phyloP scores from a whole-genome alignment of 805 yeast genomes.

The Limtongozyma cylindracea region DNA sequence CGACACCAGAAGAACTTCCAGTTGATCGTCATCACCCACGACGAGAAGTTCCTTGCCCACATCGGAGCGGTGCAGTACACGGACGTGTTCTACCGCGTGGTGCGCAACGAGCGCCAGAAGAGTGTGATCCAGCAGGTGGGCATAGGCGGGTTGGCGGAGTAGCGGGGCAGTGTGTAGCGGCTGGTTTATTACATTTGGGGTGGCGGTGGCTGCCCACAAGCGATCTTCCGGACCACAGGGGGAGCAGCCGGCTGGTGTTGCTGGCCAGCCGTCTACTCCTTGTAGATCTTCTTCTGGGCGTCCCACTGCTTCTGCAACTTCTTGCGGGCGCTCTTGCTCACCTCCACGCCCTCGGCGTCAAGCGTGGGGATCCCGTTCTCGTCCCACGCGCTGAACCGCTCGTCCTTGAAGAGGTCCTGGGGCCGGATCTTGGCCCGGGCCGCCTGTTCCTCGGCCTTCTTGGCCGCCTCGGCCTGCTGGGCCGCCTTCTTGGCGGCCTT shows the following conservation, averaged over 20 bases:
- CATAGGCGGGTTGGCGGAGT: too few relatives aligned
- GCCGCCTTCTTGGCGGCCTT: slow-evolving; percentile 32
- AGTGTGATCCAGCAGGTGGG: slow-evolving; percentile 39
- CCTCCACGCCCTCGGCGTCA: slow-evolving; percentile 54
- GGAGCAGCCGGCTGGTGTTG: too few relatives aligned
- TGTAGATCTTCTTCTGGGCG: slow-evolving; percentile 61
- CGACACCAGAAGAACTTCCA: slow-evolving; percentile 72
- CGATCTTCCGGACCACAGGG: too few relatives aligned
- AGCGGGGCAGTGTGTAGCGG: too few relatives aligned
- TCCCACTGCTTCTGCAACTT: slow-evolving; percentile 59
- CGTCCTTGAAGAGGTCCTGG: slow-evolving; percentile 40
- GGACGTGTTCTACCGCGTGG: slow-evolving; percentile 66
- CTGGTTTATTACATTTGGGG: too few relatives aligned
- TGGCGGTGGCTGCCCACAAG: too few relatives aligned
- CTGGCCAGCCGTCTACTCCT: too few relatives aligned
- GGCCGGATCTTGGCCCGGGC: slow-evolving; percentile 54
- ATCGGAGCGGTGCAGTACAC: slow-evolving; percentile 74
- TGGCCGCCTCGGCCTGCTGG: slow-evolving; percentile 22
- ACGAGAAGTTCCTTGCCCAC: slow-evolving; percentile 65
- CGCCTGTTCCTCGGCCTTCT: slow-evolving; percentile 32
- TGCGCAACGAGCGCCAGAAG: slow-evolving; percentile 58
- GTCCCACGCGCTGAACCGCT: slow-evolving; percentile 52
- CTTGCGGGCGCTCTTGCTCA: slow-evolving; percentile 68
- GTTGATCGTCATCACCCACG: slow-evolving; percentile 88
- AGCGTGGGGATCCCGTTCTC: slow-evolving; percentile 62